Base-by-base conservation (phyloP, 257 asterid genomes). In the Solanum corneliomulleri region DNA sequence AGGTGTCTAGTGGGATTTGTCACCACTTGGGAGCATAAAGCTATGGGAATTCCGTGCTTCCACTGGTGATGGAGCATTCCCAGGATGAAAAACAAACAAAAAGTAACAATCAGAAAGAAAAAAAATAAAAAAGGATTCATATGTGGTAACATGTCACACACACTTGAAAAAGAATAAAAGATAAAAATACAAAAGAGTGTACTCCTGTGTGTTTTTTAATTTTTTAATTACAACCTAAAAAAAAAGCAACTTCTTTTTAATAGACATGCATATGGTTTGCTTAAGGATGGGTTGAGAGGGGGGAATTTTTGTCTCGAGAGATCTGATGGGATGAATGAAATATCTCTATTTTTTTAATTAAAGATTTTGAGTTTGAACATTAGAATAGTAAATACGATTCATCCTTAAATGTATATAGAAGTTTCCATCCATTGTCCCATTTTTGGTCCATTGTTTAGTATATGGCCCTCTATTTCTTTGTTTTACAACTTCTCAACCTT, bases 71-170 rank as follows among this genome's bases (percentile, higher is more conserved):
- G 88, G 92, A 83, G 85, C 85, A 45, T 76, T 90, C 64, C 64
- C 83, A 71, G 84, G 90, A 72, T 88, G 90, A 89, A 92, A 90
- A 92, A 92, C 91, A 93, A 92, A 92, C 96, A 93, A 92, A 93
- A 94, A 94, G 95, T 90, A 90, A 76, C 91, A 89, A 82, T 88
- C 87, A 88, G 66, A 45, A 87, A 89, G 41, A 29, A 27, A 27
- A 68, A 83, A 7, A 18, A 56, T 87, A 56, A 86, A 90, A 88
- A 88, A 86, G 49, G 85, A 81, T 69, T 47, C 39, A 68, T 85
- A 87, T 60, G 94, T 91, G 95, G 91, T 91, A 91, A 90, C 93
- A 94, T 89, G 93, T 93, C 93, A 88, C 92, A 89, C 89, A 82
- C 89, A 86, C 47, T 88, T 89, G 92, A 88, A 91, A 86, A 89